Percentiles rank a stretch among this genome's conserved stretches.
phyloP scores from a whole-genome alignment of 768 basidiomycete genomes.

The Rickenella mellea region DNA sequence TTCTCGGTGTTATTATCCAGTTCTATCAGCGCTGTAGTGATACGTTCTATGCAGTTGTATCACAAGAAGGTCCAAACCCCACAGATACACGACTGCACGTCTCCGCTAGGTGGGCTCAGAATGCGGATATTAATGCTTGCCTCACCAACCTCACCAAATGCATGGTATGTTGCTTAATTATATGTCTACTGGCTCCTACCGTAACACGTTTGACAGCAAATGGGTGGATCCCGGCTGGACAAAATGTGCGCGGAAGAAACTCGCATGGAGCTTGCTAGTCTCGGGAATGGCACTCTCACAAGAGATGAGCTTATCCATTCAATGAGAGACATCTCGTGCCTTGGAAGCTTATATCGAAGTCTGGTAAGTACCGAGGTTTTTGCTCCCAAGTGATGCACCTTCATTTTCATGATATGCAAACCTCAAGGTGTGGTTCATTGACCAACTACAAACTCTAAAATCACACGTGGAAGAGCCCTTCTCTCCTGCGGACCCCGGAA shows the following conservation, averaged over 20 bases:
- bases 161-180: conserved; percentile 30
- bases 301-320: conserved; percentile 65
- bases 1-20: conserved; percentile 88
- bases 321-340: conserved; percentile 56
- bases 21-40: conserved; percentile 93
- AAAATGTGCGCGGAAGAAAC: conserved; percentile 72
- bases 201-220: conserved; percentile 22
- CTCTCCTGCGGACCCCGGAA: conserved; percentile 36
- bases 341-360: conserved; percentile 78
- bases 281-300: conserved; percentile 43
- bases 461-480: conserved; percentile 43
- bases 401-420: conserved; percentile 4
- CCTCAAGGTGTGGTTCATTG: conserved; percentile 90
- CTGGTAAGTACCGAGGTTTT: conserved; percentile 45
- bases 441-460: conserved; percentile 61
- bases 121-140: conserved; percentile 66
- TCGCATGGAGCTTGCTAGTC: conserved; percentile 61
- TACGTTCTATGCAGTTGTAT: conserved; percentile 68
- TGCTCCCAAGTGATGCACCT: neutral
- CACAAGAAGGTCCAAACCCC: conserved; percentile 32
- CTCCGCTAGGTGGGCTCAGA: conserved; percentile 66
- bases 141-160: conserved; percentile 53
- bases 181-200: conserved; percentile 1
- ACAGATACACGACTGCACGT: conserved; percentile 52
- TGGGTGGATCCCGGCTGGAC: conserved; percentile 30